Evolutionary conservation across 352 stramenopile species (phyloP), one percentile per base, ranked within the genome.

Genomic region (Phytophthora megakarya): DNA sequence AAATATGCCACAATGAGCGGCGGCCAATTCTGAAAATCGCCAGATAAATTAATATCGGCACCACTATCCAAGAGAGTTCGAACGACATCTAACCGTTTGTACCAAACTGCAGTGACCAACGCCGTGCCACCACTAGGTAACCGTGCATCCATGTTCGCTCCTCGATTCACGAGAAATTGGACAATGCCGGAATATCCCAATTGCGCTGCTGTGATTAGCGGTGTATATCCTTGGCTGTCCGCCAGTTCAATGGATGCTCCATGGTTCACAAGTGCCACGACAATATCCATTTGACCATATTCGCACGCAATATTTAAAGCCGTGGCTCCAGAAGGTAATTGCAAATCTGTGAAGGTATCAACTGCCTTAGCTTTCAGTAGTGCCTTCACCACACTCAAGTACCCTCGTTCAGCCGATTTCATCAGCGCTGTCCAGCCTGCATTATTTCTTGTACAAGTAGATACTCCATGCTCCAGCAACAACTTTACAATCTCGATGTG

Each of bases 1-100:
- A 70, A 61, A 51, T 60, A 70, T 5, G 53, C 54, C 3, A 60
- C 61, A 11, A 46, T 54, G 30, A 70, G 7, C 10, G 61, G 38
- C 5, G 39, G 19, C 61, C 61, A 65, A 21, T 49, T 55, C 23
- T 50, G 54, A 32, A 61, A 70, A 65, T 70, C 61, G 13, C 61
- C 61, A 38, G 19, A 28, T 19, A 70, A 58, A 40, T 43, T 38
- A 21, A 70, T 44, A 44, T 70, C 18, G 11, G 61, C 53, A 5
- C 53, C 61, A 33, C 49, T 65, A 44, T 61, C 60, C 15, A 67
- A 15, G 18, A 67, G 35, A 51, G 62, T 62, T n/a, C 60, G 60
- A 52, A 67, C 59, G 10, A 67, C 42, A 5, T 39, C 49, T 12
- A 61, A 28, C 0, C 50, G 49, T 15, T 50, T 67, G 33, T 57